These are phyloP conservation scores for Carex kokanica DNA, from an alignment of 176 grass and related monocot genomes.

Conservation along the genomic window DNA sequence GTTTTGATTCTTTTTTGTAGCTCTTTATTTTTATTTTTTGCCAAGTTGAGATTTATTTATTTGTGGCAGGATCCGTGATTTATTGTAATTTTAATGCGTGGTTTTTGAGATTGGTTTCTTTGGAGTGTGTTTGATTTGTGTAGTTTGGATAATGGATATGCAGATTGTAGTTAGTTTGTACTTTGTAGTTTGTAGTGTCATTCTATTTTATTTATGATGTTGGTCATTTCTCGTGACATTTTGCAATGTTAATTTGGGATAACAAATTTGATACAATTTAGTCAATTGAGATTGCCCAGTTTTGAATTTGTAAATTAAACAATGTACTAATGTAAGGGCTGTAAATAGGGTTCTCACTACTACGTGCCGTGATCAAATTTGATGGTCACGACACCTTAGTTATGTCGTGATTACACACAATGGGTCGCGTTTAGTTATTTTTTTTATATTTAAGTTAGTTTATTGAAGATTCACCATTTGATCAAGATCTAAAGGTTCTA, in stretches of 20 bases:
- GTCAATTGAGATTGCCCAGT: too few species aligned
- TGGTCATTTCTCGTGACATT: background rate
- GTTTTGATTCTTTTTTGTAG: conserved; percentile 2
- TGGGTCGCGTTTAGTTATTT: too few species aligned
- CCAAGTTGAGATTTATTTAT: conserved; percentile 24
- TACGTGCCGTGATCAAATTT: too few species aligned
- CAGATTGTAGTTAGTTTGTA: background rate
- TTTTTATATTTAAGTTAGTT: too few species aligned
- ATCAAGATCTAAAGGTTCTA: too few species aligned
- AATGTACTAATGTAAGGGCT: too few species aligned
- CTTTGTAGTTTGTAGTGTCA: background rate
- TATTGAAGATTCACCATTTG: too few species aligned
- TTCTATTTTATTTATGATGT: background rate
- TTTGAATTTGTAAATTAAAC: too few species aligned
- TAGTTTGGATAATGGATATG: background rate
- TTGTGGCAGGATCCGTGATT: background rate
- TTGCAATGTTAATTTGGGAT: background rate
- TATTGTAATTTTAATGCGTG: conserved; percentile 7
- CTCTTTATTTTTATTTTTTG: background rate
- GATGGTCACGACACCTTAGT: too few species aligned
- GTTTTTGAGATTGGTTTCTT: background rate
- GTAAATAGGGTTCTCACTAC: too few species aligned
- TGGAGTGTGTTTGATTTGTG: conserved; percentile 6
- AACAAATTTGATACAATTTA: too few species aligned
- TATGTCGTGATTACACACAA: too few species aligned